A percentile compares a stretch with the other conserved stretches of the same genome.
Conservation (phyloP, 352 stramenopile genomes). For the Pythium brachiatum region DNA sequence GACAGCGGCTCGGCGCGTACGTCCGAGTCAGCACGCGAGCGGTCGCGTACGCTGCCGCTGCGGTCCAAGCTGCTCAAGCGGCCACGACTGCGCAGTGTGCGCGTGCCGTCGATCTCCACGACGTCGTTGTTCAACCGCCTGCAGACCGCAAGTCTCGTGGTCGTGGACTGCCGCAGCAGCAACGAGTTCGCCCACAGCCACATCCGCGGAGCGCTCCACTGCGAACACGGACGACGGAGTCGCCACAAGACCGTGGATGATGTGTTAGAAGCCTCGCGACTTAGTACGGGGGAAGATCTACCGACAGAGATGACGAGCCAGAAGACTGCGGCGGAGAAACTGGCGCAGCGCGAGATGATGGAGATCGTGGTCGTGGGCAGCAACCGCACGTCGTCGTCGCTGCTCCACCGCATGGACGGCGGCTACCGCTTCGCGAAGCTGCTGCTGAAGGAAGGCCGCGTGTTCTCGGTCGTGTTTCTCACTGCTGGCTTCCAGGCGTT, state of each 20-base stretch:
- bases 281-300: conserved; percentile 15
- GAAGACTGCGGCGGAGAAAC: conserved; percentile 36
- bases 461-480: conserved; percentile 74
- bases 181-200: conserved; percentile 43
- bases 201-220: conserved; percentile 56
- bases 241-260: conserved; percentile 50
- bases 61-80: conserved; percentile 28
- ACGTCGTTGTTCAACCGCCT: conserved; percentile 73
- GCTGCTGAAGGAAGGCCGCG: conserved; percentile 56
- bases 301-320: neutral
- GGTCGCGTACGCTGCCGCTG: conserved; percentile 30
- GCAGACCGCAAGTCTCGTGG: conserved; percentile 61
- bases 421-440: conserved; percentile 66
- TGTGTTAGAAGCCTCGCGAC: conserved; percentile 30
- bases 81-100: conserved; percentile 15
- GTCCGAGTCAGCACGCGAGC: neutral
- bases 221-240: conserved; percentile 28
- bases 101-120: conserved; percentile 56
- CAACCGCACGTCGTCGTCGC: conserved; percentile 42
- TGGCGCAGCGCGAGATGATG: conserved; percentile 57
- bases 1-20: neutral
- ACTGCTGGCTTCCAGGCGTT: conserved; percentile 63
- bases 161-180: conserved; percentile 63
- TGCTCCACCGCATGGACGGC: conserved; percentile 67
- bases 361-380: conserved; percentile 67